Conservation (phyloP, 106 monocot species). For the Acorus calamus region DNA sequence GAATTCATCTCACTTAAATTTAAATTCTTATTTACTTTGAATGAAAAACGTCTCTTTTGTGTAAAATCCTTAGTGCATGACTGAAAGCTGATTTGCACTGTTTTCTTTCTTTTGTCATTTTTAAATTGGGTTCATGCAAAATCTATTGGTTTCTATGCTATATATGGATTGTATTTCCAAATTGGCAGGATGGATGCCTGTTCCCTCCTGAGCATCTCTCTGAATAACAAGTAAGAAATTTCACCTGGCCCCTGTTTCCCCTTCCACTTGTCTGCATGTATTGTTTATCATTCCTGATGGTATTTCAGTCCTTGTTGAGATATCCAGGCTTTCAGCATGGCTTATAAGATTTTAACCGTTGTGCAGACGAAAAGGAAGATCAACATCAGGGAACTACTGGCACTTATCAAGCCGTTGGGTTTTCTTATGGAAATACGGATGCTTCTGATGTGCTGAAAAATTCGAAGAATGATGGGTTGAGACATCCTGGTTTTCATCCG, state of each 20-base stretch:
- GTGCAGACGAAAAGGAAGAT: conserved; percentile 28
- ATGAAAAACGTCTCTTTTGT: no score
- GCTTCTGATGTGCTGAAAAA: conserved; percentile 5
- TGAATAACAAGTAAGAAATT: conserved; percentile 54
- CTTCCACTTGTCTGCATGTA: not conserved
- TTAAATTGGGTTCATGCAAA: conserved; percentile 1
- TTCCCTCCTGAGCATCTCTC: conserved; percentile 52
- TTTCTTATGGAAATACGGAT: conserved; percentile 47
- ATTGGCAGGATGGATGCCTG: conserved; percentile 63
- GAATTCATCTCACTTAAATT: no score
- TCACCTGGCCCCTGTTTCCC: conserved; percentile 4
- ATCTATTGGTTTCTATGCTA: conserved; percentile 9
- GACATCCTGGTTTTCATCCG: conserved; percentile 44
- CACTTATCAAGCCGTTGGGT: conserved; percentile 62
- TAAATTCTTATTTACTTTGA: no score
- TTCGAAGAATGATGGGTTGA: conserved; percentile 24
- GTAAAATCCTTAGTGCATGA: no score
- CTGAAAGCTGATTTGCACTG: no score
- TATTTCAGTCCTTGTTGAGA: not conserved
- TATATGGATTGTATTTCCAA: conserved; percentile 30
- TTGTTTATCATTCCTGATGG: not conserved
- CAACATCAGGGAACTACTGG: conserved; percentile 13
- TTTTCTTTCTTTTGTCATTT: no score
- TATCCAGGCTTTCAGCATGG: not conserved
- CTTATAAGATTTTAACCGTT: conserved; percentile 6